Base-by-base conservation (phyloP, 2,329 filamentous ascomycete genomes). In the Huntiella decipiens region DNA sequence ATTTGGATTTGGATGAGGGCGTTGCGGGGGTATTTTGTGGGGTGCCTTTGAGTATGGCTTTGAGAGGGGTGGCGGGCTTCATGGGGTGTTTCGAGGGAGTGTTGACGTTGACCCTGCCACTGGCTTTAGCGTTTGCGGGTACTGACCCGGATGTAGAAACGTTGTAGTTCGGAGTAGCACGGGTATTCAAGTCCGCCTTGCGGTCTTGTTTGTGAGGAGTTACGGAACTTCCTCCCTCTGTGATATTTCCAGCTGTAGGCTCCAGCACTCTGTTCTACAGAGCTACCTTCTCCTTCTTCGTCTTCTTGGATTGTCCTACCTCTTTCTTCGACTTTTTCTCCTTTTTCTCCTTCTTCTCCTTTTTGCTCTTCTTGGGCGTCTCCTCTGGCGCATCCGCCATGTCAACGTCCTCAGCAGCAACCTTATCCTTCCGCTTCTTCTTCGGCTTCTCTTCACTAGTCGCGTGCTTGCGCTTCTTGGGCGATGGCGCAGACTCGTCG, bases 351-450 rank as follows among this genome's bases (percentile, higher is more conserved):
- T 48, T 48, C 38, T 48, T 48, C 31, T 48, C 38, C 17, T 48
- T 44, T 41, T 50, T 50, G n/a, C 38, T 39, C 13, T 38, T 35
- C n/a, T 47, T 17, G 11, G 17, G n/a, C 7, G 36, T 36, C 12
- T 13, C 19, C 28, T 42, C 35, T 39, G 40, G 40, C 28, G 19
- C 22, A n/a, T 32, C 35, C 10, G 34, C 35, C 11, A 33, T 33
- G 12, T 44, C 36, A 3, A 38, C 17, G 3, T 28, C 36, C 6
- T 37, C 22, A 28, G 38, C n/a, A 8, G 11, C 33, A 17, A 8
- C 19, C 48, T 50, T 50, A 11, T 50, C 48, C 40, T 46, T 50
- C 35, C 44, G 40, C 37, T 50, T 49, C 32, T 50, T 50, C 41
- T 50, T 50, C 33, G 48, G 43, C 37, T 45, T 38, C 37, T 50